Percentiles rank a stretch among this genome's conserved stretches.
phyloP scores from a whole-genome alignment of 768 basidiomycete species.

The Auricularia auricula-judae region DNA sequence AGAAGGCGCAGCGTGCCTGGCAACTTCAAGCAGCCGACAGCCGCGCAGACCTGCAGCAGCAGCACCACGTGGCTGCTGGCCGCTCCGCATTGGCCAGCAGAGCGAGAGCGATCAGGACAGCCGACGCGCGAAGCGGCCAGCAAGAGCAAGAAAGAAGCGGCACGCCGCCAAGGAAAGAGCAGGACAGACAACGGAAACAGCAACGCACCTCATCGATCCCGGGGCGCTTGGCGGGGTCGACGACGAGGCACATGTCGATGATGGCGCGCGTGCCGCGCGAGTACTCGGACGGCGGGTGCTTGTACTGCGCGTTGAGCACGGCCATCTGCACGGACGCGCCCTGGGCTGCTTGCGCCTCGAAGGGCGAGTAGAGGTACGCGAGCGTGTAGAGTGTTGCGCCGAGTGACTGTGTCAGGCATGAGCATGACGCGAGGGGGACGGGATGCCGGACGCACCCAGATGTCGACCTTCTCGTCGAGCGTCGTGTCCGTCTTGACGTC shows the following conservation, averaged over 20 bases:
- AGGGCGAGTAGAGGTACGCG: conserved; percentile 92
- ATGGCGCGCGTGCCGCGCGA: conserved; percentile 73
- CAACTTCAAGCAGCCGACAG: too few species aligned
- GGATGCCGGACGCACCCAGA: conserved; percentile 52
- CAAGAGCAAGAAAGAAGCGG: too few species aligned
- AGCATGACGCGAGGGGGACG: background rate
- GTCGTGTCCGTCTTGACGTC: conserved; percentile 87
- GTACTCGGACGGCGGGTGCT: conserved; percentile 77
- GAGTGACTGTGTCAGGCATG: conserved; percentile 80
- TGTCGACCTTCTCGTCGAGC: conserved; percentile 91
- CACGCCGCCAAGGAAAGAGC: too few species aligned
- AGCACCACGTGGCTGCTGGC: too few species aligned
- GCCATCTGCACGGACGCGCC: conserved; percentile 97
- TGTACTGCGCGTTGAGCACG: conserved; percentile 85
- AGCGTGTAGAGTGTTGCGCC: conserved; percentile 93
- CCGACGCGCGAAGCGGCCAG: too few species aligned
- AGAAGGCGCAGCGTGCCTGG: too few species aligned
- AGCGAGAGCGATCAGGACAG: too few species aligned
- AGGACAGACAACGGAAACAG: too few species aligned
- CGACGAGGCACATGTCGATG: conserved; percentile 76
- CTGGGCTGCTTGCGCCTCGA: conserved; percentile 84
- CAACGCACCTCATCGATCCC: conserved; percentile 66
- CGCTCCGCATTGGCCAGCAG: too few species aligned
- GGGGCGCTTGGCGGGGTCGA: conserved; percentile 73
- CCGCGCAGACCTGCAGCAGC: too few species aligned